Evolutionary conservation across 495 filamentous ascomycete genomes (phyloP), one percentile per base, ranked within the genome.

Genomic region (Immersiella caudata): DNA sequence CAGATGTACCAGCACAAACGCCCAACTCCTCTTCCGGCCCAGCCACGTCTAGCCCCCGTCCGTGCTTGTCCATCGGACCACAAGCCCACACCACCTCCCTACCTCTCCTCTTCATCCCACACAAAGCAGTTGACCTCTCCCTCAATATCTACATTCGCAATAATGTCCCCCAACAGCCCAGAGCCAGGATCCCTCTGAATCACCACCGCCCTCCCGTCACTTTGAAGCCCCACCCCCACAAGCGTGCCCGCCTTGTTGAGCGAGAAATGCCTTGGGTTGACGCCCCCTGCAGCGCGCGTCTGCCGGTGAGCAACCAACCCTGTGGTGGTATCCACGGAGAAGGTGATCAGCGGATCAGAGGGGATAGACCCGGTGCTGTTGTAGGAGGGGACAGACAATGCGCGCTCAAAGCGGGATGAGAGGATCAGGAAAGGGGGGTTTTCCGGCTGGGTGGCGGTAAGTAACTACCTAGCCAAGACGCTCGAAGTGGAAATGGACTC

Each of bases 181-280:
- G 83, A 87, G 49, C 70, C 67, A 2, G 76, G 75, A 75, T 91
- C 83, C 14, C 89, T 77, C 73, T 80, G 71, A 60, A 91, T 82
- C 72, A 92, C 74, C 12, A 83, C 88, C 6, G 91, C 86, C 52
- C 82, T 84, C 29, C 82, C 79, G 62, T 84, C 85, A 4, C 71
- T 77, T 76, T 91, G 88, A 67, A 89, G 79, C n/a, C 86, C 88
- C 57, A 89, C 83, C 1, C 86, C 89, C 2, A 88, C 80, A 55
- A 88, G 72, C 69, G 82, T 83, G 1, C 90, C 90, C 6, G 81
- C 82, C 65, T 81, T 81, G 70, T 88, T 91, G 69, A 93, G 78
- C 36, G 83, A 85, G 74, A 93, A 87, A 33, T 90, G 88, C 50
- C 90, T 78, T 6, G 91, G 90, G 55, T 81, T 78, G 6, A 76